phyloP scores from a whole-genome alignment of 2,329 filamentous ascomycete species.

The Aaosphaeria arxii region DNA sequence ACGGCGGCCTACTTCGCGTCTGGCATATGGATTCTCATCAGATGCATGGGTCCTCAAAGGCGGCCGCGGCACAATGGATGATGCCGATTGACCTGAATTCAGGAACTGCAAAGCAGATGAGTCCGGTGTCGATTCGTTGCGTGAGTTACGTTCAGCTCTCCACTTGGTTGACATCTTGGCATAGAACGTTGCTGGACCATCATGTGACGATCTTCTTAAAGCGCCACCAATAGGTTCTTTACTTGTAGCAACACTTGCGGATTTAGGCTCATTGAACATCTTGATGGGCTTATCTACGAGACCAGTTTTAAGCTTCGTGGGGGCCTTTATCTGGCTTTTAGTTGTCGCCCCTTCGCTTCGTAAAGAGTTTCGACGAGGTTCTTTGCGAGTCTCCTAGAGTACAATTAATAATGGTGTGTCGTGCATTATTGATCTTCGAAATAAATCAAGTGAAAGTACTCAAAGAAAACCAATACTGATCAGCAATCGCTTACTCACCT shows the following conservation, averaged over 20 bases:
- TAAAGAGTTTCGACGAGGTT: no score
- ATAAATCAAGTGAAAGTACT: no score
- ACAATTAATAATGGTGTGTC: no score
- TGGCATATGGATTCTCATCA: conserved; percentile 19
- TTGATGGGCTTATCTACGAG: conserved; percentile 12
- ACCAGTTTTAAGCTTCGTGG: no score
- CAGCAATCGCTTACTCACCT: no score
- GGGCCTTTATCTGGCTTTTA: no score
- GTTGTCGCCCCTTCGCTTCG: no score
- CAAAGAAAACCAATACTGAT: no score
- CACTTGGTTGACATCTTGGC: conserved; percentile 12
- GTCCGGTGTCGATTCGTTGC: conserved; percentile 24
- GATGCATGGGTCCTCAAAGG: neutral
- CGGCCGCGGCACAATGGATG: neutral
- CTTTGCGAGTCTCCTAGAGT: no score
- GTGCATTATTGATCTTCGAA: no score
- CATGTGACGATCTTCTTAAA: no score
- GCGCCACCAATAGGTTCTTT: conserved; percentile 1
- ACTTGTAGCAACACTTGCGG: conserved; percentile 9
- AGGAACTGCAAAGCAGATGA: conserved; percentile 20
- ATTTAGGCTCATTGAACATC: conserved; percentile 21
- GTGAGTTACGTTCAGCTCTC: conserved; percentile 18
- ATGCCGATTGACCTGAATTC: conserved; percentile 10
- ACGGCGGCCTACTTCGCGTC: conserved; percentile 17
- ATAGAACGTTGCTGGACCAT: conserved; percentile 4